Evolutionary conservation across 768 basidiomycete genomes (phyloP).

Genomic region (Lentinula sp.): DNA sequence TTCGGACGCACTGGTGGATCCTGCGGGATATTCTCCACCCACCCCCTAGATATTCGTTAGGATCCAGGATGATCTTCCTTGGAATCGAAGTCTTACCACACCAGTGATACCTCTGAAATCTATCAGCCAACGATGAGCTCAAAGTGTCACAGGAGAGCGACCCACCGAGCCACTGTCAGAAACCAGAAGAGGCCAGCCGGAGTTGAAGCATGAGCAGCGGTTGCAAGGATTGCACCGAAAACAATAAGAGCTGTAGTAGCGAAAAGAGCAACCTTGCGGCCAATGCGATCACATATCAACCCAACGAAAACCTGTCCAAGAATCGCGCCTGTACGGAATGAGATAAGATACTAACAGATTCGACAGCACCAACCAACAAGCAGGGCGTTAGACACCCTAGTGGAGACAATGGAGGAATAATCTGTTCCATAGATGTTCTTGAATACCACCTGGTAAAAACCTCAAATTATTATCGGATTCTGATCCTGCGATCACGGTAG

Average conservation of each 20-base stretch:
- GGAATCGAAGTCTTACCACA: constrained; percentile 31
- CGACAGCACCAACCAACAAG: constrained; percentile 47
- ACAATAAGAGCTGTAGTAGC: constrained; percentile 65
- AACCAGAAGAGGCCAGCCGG: constrained; percentile 66
- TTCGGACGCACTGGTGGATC: constrained; percentile 48
- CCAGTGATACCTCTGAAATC: constrained; percentile 57
- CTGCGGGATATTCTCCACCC: constrained; percentile 70
- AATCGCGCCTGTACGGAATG: constrained; percentile 41
- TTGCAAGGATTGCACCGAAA: constrained; percentile 60
- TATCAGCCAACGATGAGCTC: background rate
- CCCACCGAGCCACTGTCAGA: constrained; percentile 50
- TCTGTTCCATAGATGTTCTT: constrained; percentile 54
- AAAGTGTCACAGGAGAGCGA: background rate
- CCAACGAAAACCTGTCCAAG: constrained; percentile 60
- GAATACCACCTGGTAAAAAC: constrained; percentile 49
- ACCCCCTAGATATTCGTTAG: constrained; percentile 41
- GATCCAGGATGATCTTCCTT: background rate
- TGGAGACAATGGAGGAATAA: constrained; percentile 58
- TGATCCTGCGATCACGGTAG: background rate
- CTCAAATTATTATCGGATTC: background rate
- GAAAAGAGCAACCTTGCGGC: constrained; percentile 73
- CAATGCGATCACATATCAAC: constrained; percentile 64
- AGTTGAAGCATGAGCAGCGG: constrained; percentile 60
- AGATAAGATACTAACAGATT: constrained; percentile 1
- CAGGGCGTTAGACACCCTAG: constrained; percentile 64